Percentiles rank a stretch among this genome's conserved stretches.
Evolutionary conservation across 371 early-diverging fungal species (phyloP).

Genomic region (Apophysomyces trapeziformis): DNA sequence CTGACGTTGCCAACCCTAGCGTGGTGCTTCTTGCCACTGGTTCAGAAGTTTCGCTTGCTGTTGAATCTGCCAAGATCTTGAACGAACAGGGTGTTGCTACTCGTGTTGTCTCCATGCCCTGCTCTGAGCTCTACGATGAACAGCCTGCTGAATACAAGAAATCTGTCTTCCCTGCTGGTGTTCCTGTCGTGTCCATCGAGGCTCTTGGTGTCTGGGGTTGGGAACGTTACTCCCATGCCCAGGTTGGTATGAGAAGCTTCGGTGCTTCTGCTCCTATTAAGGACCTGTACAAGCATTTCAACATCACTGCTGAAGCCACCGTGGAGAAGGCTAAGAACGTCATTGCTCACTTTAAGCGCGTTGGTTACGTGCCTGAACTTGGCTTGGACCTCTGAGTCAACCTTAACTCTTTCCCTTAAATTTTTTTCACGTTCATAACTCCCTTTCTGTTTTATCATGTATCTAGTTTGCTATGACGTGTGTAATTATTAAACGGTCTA

Average conservation of each 20-base stretch:
- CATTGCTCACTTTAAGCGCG: constrained; percentile 74
- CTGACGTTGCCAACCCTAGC: constrained; percentile 52
- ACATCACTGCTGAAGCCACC: constrained; percentile 77
- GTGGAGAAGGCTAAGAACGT: constrained; percentile 80
- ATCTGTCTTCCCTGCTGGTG: constrained; percentile 75
- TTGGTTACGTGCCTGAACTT: constrained; percentile 55
- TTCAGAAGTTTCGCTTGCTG: constrained; percentile 90
- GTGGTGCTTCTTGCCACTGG: constrained; percentile 92
- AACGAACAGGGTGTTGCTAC: constrained; percentile 56
- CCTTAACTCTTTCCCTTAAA: background rate
- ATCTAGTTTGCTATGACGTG: constrained; percentile 6
- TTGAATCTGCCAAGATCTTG: constrained; percentile 78
- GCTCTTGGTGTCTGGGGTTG: constrained; percentile 91
- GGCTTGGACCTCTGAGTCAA: constrained; percentile 38
- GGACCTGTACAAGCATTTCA: constrained; percentile 83
- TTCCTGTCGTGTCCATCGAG: constrained; percentile 89
- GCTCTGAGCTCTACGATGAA: constrained; percentile 88
- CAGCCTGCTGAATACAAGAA: constrained; percentile 86
- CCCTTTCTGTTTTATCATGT: too few relatives aligned
- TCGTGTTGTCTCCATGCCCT: constrained; percentile 95
- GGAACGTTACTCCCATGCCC: constrained; percentile 80
- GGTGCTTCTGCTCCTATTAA: constrained; percentile 86
- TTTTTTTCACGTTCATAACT: constrained; percentile 5
- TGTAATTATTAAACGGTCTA: constrained; percentile 4
- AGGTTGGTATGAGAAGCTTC: constrained; percentile 59